Base-by-base conservation (phyloP, 164 flowering plant genomes). In the Saururus chinensis region DNA sequence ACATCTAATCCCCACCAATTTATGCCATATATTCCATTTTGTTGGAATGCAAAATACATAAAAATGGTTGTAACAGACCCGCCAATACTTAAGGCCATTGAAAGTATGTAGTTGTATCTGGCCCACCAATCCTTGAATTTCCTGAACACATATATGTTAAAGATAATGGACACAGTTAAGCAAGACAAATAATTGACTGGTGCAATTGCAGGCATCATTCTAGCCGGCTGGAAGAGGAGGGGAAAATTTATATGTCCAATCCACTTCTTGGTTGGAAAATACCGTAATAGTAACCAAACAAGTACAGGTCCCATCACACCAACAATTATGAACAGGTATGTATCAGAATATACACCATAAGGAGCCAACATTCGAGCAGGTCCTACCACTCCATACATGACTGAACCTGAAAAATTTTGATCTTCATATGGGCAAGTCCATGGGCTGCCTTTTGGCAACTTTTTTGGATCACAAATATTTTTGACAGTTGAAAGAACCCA, bases 81-180 rank as follows among this genome's bases (percentile, higher is more conserved):
- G 0, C 97, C 97, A n/a, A 87, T 85, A 65, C 82, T 88, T n/a
- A 91, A 23, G 4, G 77, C 96, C 40, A 87, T 88, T 0, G 92
- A 75, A 19, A 91, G 51, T 11, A 88, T 66, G 24, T 88, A 91
- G 60, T 68, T 87, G 48, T 85, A 77, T 59, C 84, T 74, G 0
- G 85, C 88, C 97, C 97, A 88, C 97, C 97, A 91, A 0, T 54
- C 65, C 74, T 77, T 83, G 70, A 65, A 65, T 71, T 53, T 79
- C 49, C 69, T 74, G 57, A 69, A 85, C 3, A 91, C 61, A 37
- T 67, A 75, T 5, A 78, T 51, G 71, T 85, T 83, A 75, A 85
- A 88, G 71, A 72, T 71, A 0, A 81, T 20, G 1, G 87, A 96
- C 1, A 79, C 78, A 0, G 65, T 52, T 0, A 73, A 72, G 93